Evolutionary conservation across 2,329 filamentous ascomycete species (phyloP).

Genomic region (Tolypocladium ovalisporum): DNA sequence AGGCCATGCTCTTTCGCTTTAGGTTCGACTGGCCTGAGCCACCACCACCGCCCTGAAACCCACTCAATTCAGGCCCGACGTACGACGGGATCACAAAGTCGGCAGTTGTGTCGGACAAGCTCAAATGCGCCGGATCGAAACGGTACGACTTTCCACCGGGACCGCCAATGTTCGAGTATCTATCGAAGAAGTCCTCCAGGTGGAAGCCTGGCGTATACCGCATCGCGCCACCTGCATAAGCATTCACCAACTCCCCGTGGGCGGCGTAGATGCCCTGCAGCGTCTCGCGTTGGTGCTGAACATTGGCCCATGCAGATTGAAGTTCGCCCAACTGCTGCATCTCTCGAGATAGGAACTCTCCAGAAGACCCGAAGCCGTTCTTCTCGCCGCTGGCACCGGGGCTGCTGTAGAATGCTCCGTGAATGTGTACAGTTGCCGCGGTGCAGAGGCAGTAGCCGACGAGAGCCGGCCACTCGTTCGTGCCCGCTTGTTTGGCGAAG

Average conservation of each 20-base stretch:
- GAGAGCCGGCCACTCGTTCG: constrained; percentile 77
- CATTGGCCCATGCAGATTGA: constrained; percentile 63
- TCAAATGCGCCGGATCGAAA: constrained; percentile 67
- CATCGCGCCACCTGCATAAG: constrained; percentile 52
- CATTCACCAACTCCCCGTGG: constrained; percentile 72
- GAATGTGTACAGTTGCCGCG: constrained; percentile 78
- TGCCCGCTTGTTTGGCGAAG: constrained; percentile 60
- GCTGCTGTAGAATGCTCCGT: constrained; percentile 69
- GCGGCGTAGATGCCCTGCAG: constrained; percentile 67
- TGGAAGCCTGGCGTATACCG: constrained; percentile 72
- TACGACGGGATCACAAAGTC: constrained; percentile 50
- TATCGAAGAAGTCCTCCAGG: constrained; percentile 78
- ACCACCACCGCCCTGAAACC: constrained; percentile 22
- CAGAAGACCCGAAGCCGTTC: constrained; percentile 50
- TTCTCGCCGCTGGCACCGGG: constrained; percentile 35
- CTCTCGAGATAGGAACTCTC: constrained; percentile 64
- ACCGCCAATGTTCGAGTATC: constrained; percentile 52
- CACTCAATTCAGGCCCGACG: constrained; percentile 35
- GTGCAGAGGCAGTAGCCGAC: constrained; percentile 81
- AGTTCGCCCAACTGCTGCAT: constrained; percentile 72
- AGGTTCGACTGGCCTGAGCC: constrained; percentile 18
- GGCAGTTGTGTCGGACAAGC: constrained; percentile 53
- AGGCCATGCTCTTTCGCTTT: not conserved
- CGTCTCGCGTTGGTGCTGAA: constrained; percentile 71
- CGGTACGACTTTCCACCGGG: constrained; percentile 47